Conservation (phyloP, 2,329 filamentous ascomycete genomes). For the Reticulascus tulasneorum region DNA sequence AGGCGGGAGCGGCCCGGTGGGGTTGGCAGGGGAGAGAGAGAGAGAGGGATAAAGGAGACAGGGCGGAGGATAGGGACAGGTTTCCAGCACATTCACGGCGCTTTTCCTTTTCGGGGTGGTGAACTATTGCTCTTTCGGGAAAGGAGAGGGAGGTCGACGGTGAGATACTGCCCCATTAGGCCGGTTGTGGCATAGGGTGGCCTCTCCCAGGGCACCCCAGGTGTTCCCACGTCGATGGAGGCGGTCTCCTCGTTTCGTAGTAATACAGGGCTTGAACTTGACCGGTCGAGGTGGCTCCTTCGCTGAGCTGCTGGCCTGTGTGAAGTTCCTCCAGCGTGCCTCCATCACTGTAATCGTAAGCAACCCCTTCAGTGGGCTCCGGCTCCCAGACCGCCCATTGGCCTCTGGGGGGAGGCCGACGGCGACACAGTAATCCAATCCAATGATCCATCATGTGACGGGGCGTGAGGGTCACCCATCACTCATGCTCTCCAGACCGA, state of each 20-base stretch:
- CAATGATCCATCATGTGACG: constrained; percentile 13
- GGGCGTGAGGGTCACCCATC: background rate
- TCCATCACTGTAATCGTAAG: constrained; percentile 1
- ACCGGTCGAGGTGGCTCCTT: constrained; percentile 4
- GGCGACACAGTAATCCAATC: too few relatives aligned
- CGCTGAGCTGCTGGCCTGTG: constrained; percentile 1
- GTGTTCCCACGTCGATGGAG: constrained; percentile 5
- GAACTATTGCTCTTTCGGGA: constrained; percentile 26
- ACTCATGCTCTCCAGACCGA: background rate
- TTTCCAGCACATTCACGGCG: constrained; percentile 15
- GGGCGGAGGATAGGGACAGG: background rate
- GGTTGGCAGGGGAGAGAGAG: constrained; percentile 1
- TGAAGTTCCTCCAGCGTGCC: constrained; percentile 2
- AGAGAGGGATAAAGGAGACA: background rate
- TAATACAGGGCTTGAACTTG: constrained; percentile 2
- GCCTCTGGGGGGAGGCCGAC: too few relatives aligned
- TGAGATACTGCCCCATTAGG: background rate
- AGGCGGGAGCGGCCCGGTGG: constrained; percentile 3
- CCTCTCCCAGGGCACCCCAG: constrained; percentile 1
- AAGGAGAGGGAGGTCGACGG: constrained; percentile 13
- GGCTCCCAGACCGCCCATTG: too few relatives aligned
- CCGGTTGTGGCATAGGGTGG: background rate
- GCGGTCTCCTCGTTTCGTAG: constrained; percentile 1
- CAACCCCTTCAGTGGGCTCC: background rate
- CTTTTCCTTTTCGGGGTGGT: constrained; percentile 27